Percentiles rank a stretch among this genome's conserved stretches.
These are phyloP conservation scores for Naganishia sp. DNA, from an alignment of 1,284 basidiomycete genomes.

Conservation along the genomic window DNA sequence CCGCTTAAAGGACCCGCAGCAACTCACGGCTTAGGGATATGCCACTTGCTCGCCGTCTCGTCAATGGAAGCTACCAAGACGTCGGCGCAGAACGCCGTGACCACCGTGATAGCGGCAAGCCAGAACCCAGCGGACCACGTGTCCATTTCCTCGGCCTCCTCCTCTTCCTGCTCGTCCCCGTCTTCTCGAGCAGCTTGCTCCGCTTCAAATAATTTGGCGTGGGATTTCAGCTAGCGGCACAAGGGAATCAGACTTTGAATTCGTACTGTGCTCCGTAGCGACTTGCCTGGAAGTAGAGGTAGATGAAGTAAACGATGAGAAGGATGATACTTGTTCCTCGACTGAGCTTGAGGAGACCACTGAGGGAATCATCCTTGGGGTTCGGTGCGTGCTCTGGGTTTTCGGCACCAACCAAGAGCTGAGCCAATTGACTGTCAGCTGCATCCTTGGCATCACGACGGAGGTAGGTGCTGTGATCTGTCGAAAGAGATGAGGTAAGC, in stretches of 20 bases:
- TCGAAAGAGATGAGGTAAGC: not conserved
- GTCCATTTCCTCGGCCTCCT: conserved; percentile 68
- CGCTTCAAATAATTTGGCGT: conserved; percentile 58
- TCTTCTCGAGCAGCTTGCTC: conserved; percentile 42
- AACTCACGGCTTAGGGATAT: conserved; percentile 67
- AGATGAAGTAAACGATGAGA: conserved; percentile 76
- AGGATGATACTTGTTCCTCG: conserved; percentile 81
- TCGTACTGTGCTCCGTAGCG: not conserved
- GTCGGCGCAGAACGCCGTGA: conserved; percentile 82
- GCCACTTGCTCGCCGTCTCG: conserved; percentile 75
- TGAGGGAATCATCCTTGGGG: conserved; percentile 48
- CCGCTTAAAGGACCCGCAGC: no score
- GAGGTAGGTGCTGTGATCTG: conserved; percentile 40
- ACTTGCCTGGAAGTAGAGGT: conserved; percentile 71
- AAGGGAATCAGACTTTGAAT: conserved; percentile 35
- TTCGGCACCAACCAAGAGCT: conserved; percentile 29
- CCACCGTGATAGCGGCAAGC: conserved; percentile 66
- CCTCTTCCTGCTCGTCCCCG: conserved; percentile 52
- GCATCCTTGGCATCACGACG: conserved; percentile 20
- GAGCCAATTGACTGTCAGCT: conserved; percentile 21
- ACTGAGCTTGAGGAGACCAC: conserved; percentile 73
- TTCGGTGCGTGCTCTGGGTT: conserved; percentile 39
- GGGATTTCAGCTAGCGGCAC: conserved; percentile 59
- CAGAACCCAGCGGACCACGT: conserved; percentile 62
- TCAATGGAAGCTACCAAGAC: conserved; percentile 77